Percentiles rank a stretch among this genome's conserved stretches.
Conservation (phyloP, 1,284 basidiomycete species). For the Cystobasidium pallidum region DNA sequence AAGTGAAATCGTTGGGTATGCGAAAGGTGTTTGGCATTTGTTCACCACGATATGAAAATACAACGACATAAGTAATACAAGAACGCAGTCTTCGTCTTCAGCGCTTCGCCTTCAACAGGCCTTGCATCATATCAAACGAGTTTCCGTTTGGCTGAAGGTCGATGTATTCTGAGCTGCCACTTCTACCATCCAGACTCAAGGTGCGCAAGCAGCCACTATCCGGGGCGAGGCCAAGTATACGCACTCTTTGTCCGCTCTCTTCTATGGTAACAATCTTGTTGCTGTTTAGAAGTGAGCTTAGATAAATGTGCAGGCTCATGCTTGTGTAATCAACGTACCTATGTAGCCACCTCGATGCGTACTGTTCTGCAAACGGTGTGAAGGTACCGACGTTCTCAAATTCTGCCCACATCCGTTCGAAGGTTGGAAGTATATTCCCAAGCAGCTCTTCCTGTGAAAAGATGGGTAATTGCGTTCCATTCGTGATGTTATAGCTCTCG, state of each 20-base stretch:
- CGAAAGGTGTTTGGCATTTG: slow-evolving; percentile 78
- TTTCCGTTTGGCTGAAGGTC: slow-evolving; percentile 92
- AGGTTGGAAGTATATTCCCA: slow-evolving; percentile 74
- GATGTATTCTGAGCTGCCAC: slow-evolving; percentile 56
- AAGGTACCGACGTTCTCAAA: slow-evolving; percentile 64
- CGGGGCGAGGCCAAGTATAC: slow-evolving; percentile 82
- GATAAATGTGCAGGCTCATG: neutral
- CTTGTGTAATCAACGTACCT: slow-evolving; percentile 64
- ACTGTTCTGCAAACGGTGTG: slow-evolving; percentile 58
- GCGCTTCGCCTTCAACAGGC: slow-evolving; percentile 74
- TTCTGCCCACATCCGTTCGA: slow-evolving; percentile 74
- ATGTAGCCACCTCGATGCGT: slow-evolving; percentile 82
- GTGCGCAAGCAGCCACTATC: slow-evolving; percentile 87
- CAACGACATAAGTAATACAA: neutral
- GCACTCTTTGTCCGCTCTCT: slow-evolving; percentile 68
- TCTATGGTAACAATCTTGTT: slow-evolving; percentile 82
- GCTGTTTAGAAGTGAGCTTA: slow-evolving; percentile 59
- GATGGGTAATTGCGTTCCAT: slow-evolving; percentile 55
- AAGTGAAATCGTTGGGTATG: slow-evolving; percentile 84
- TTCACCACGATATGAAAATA: slow-evolving; percentile 33
- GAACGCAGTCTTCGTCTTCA: neutral
- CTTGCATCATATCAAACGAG: slow-evolving; percentile 92
- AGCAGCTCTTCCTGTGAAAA: slow-evolving; percentile 75
- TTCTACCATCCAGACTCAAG: slow-evolving; percentile 62
- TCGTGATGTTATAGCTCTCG: slow-evolving; percentile 53